Conservation (phyloP, 2,329 filamentous ascomycete species). For the Phoma herbarum region DNA sequence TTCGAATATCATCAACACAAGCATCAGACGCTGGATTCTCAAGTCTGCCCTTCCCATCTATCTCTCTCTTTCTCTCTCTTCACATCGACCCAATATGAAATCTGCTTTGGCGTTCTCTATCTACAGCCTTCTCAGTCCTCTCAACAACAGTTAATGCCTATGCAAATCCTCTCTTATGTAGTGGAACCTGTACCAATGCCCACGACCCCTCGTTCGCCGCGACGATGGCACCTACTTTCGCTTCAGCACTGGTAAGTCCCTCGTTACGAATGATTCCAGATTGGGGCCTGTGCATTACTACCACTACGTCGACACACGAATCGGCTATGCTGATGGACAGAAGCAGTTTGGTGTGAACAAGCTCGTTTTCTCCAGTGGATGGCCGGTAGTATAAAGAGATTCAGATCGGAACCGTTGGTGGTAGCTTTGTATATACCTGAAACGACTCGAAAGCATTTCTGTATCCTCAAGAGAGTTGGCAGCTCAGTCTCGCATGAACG, state of each 20-base stretch:
- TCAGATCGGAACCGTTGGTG: background rate
- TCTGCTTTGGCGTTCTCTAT: slow-evolving; percentile 12
- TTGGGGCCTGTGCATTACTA: slow-evolving; percentile 43
- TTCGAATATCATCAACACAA: no score
- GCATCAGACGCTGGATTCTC: background rate
- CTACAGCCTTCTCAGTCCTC: background rate
- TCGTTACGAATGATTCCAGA: slow-evolving; percentile 58
- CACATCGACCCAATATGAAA: background rate
- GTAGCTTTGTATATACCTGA: background rate
- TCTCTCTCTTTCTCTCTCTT: background rate
- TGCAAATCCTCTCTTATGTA: slow-evolving; percentile 49
- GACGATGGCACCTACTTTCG: slow-evolving; percentile 60
- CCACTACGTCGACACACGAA: slow-evolving; percentile 52
- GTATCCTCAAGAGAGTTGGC: background rate
- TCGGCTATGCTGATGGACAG: slow-evolving; percentile 58
- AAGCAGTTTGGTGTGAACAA: slow-evolving; percentile 60
- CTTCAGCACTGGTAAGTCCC: slow-evolving; percentile 55
- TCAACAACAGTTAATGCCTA: slow-evolving; percentile 37
- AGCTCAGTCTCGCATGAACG: background rate
- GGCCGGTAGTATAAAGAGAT: slow-evolving; percentile 45
- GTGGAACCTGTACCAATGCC: slow-evolving; percentile 51
- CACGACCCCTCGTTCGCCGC: slow-evolving; percentile 61
- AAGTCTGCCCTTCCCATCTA: background rate
- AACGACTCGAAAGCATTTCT: background rate
- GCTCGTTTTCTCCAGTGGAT: slow-evolving; percentile 56